A percentile compares a stretch with the other conserved stretches of the same genome.
Evolutionary conservation across 805 yeast species (phyloP).

Genomic region (Sugiyamaella americana): DNA sequence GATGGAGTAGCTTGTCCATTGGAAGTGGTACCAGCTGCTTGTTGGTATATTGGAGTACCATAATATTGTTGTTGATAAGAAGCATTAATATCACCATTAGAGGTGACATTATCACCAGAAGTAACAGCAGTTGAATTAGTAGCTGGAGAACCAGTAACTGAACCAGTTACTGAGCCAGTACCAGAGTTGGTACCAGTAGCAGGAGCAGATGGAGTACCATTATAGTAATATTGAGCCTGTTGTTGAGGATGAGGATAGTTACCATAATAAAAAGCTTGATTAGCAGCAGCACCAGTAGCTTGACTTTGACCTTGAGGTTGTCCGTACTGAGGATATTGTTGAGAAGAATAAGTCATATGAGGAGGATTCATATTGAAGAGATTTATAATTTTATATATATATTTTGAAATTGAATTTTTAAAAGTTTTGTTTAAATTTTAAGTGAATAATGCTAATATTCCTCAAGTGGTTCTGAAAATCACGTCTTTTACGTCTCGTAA

Average conservation of each 20-base stretch:
- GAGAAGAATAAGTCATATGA: slow-evolving; percentile 5
- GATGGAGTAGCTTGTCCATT: slow-evolving; percentile 9
- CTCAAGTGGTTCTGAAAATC: too few species aligned
- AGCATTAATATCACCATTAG: background rate
- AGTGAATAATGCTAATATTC: background rate
- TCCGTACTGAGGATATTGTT: slow-evolving; percentile 11
- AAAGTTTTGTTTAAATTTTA: background rate
- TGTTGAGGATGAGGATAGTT: slow-evolving; percentile 4
- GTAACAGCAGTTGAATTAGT: slow-evolving; percentile 4
- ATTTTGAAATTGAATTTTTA: background rate
- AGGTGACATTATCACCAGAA: slow-evolving; percentile 4
- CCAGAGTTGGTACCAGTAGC: background rate
- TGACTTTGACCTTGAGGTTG: slow-evolving; percentile 6
- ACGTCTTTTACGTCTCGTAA: too few species aligned
- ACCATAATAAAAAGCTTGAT: slow-evolving; percentile 2
- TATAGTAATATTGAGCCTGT: slow-evolving; percentile 5
- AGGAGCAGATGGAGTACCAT: background rate
- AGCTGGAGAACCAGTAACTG: slow-evolving; percentile 1
- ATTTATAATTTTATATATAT: too few species aligned
- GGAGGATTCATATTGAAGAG: slow-evolving; percentile 8
- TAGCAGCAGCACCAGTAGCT: slow-evolving; percentile 1
- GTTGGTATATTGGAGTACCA: slow-evolving; percentile 9
- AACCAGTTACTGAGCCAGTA: background rate
- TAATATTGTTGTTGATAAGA: slow-evolving; percentile 12
- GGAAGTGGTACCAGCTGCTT: slow-evolving; percentile 12